Evolutionary conservation across 1,284 basidiomycete genomes (phyloP).

Genomic region (Cerioporus squamosus): DNA sequence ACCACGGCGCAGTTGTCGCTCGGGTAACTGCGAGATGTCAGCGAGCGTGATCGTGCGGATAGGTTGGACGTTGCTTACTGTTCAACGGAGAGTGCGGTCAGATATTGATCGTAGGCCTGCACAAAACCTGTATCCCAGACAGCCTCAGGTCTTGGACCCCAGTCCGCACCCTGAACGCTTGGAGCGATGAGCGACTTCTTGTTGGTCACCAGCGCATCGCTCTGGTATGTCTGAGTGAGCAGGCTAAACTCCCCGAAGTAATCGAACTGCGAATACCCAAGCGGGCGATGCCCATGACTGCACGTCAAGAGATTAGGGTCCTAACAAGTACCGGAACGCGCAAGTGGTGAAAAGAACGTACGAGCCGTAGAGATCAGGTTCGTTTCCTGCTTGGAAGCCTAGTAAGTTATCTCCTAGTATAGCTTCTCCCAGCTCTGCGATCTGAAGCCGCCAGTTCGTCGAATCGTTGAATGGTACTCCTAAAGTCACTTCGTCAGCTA

Average conservation of each 20-base stretch:
- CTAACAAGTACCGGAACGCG: conserved; percentile 25
- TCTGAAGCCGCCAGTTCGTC: conserved; percentile 52
- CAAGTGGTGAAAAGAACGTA: conserved; percentile 28
- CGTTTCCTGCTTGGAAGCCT: conserved; percentile 68
- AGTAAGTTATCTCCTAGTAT: conserved; percentile 64
- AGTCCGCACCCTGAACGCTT: conserved; percentile 36
- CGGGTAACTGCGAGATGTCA: conserved; percentile 45
- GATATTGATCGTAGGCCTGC: conserved; percentile 39
- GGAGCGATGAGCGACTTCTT: conserved; percentile 58
- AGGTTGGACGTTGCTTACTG: conserved; percentile 39
- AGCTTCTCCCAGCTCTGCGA: conserved; percentile 49
- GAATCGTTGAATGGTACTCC: conserved; percentile 57
- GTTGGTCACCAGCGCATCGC: conserved; percentile 45
- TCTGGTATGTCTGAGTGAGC: conserved; percentile 44
- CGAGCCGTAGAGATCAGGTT: conserved; percentile 66
- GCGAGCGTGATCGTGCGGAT: no score
- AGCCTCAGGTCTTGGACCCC: conserved; percentile 34
- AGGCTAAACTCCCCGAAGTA: conserved; percentile 54
- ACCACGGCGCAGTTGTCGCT: conserved; percentile 42
- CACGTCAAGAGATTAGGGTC: conserved; percentile 16
- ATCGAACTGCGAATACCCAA: conserved; percentile 46
- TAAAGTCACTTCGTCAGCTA: not conserved
- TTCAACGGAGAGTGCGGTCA: conserved; percentile 51
- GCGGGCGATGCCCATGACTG: conserved; percentile 38
- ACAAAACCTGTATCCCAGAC: conserved; percentile 54